Evolutionary conservation across 1,139 yeast species (phyloP), one percentile per base, ranked within the genome.

Genomic region (Meyerozyma carpophila): DNA sequence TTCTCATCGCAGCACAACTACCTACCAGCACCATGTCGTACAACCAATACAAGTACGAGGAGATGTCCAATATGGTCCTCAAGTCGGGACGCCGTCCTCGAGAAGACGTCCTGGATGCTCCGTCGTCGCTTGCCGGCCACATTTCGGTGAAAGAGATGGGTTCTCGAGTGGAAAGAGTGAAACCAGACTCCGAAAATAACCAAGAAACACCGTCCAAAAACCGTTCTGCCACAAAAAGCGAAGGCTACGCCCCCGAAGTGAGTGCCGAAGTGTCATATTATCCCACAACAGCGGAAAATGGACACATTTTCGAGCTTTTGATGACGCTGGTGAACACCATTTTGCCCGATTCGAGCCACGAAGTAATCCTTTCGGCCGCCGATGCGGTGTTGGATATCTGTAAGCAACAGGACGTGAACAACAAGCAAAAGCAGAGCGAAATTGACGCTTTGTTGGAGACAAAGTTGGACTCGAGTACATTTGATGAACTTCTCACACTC

Each of bases 11-110:
- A 10, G 9, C 37, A 8, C 34, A 31, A 5, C 34, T 14, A 11
- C 8, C n/a, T 8, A 14, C n/a, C 11, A n/a, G 37, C 11, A 8
- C 27, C 26, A 47, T 47, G 49, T 43, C 49, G 6, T 36, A 36
- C 43, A 50, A 50, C 41, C 48, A 70, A 50, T 77, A 75, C 55
- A 68, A 75, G 44, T 78, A 80, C 53, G 83, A 79, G 56, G 85
- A 77, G 57, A 83, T 86, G 89, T 78, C 95, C 44, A 86, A 83
- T 56, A 82, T 83, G 66, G 91, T 86, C 51, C 71, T 83, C 31
- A 72, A 76, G 48, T 75, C 78, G 50, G 88, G 81, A 53, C 70
- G 76, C 39, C 66, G 68, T 14, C 60, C 69, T 4, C 44, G 46
- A 24, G 62, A 56, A 24, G 79, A 77, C 9, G 73, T 70, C 8